phyloP scores from a whole-genome alignment of 176 grass and related monocot genomes.

The Cocos nucifera region DNA sequence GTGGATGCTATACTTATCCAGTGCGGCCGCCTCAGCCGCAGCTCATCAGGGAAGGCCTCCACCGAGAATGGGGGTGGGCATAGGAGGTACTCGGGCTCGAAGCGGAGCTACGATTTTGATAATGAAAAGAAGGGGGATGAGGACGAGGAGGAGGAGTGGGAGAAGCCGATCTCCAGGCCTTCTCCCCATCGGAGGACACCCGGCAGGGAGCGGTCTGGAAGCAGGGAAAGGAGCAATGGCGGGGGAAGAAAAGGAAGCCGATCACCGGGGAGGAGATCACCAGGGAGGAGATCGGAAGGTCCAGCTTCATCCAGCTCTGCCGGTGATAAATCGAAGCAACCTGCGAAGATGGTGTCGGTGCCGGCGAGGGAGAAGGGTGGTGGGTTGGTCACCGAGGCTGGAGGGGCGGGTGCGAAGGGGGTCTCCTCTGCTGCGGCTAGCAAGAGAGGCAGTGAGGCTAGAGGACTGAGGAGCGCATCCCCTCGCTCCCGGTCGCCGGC shows the following conservation, averaged over 20 bases:
- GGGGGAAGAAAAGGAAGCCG: slow-evolving; percentile 66
- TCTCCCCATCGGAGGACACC: slow-evolving; percentile 68
- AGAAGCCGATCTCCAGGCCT: slow-evolving; percentile 40
- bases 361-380: slow-evolving; percentile 55
- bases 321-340: slow-evolving; percentile 30
- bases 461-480: slow-evolving; percentile 37
- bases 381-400: neutral
- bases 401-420: slow-evolving; percentile 12
- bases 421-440: slow-evolving; percentile 12
- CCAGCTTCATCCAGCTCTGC: neutral
- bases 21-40: slow-evolving; percentile 90
- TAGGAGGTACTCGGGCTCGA: slow-evolving; percentile 59
- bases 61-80: slow-evolving; percentile 30
- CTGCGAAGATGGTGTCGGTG: slow-evolving; percentile 75
- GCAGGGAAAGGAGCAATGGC: slow-evolving; percentile 42
- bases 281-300: slow-evolving; percentile 32
- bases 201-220: slow-evolving; percentile 59
- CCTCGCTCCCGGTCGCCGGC: slow-evolving; percentile 67
- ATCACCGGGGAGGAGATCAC: slow-evolving; percentile 46
- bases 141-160: slow-evolving; percentile 21
- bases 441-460: neutral
- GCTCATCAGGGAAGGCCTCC: slow-evolving; percentile 57
- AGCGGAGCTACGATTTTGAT: slow-evolving; percentile 90
- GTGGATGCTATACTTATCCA: slow-evolving; percentile 87
- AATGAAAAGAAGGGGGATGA: slow-evolving; percentile 37